These are phyloP conservation scores for Kodamaea restingae DNA, from an alignment of 805 yeast species.

Conservation along the genomic window DNA sequence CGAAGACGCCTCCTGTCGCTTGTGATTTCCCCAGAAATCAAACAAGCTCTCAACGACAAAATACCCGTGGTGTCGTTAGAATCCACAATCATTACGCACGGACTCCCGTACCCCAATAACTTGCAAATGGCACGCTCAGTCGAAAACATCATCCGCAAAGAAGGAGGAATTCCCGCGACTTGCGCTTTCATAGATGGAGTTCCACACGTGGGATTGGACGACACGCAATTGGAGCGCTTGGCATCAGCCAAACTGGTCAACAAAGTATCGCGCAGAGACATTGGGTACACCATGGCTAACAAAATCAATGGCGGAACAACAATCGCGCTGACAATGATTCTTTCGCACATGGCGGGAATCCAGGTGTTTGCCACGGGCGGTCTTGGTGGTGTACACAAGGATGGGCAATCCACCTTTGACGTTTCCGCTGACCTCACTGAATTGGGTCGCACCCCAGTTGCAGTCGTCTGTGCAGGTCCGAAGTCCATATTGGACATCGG, in stretches of 20 bases:
- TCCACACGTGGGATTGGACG: constrained; percentile 64
- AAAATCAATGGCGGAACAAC: constrained; percentile 82
- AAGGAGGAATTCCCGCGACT: constrained; percentile 81
- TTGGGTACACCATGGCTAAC: constrained; percentile 64
- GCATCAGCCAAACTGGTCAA: constrained; percentile 40
- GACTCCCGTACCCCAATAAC: constrained; percentile 78
- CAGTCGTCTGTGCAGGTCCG: constrained; percentile 93
- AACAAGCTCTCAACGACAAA: constrained; percentile 54
- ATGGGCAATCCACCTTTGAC: constrained; percentile 72
- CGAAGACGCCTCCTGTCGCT: background rate
- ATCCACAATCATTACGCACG: constrained; percentile 86
- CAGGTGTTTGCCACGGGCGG: constrained; percentile 92
- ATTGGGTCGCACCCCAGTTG: constrained; percentile 74
- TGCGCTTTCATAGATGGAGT: constrained; percentile 71
- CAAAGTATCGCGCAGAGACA: constrained; percentile 79
- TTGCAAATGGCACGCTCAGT: constrained; percentile 67
- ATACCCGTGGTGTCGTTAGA: constrained; percentile 78
- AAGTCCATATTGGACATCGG: constrained; percentile 79
- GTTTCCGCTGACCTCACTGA: constrained; percentile 86
- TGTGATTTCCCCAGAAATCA: constrained; percentile 42
- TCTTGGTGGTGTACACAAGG: constrained; percentile 85
- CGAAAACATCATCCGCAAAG: constrained; percentile 53
- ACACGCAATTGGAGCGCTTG: constrained; percentile 45
- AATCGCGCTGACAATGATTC: constrained; percentile 82
- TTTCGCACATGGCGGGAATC: constrained; percentile 72